Base-by-base conservation (phyloP, 208 protist genomes). In the Acanthamoeba pearcei region DNA sequence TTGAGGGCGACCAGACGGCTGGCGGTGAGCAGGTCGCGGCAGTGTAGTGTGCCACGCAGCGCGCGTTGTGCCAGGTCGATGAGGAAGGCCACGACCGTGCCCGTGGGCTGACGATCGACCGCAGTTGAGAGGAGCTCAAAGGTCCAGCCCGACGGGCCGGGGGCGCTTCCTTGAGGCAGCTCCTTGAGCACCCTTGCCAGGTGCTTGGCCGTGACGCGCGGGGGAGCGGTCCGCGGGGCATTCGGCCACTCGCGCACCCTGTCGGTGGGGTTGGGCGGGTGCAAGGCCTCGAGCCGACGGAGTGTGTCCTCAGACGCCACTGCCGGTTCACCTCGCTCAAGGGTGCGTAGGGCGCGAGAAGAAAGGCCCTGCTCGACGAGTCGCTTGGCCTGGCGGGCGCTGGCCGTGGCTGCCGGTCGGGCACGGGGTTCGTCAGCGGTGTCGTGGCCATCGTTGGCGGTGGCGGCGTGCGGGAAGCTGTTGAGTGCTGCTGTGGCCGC, bases 251-350 rank as follows among this genome's bases (percentile, higher is more conserved):
- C 68, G 9, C 15, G 6, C 9, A 24, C 15, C 9, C 68, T 5
- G 68, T 76, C 68, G n/a, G n/a, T 76, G 15, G 68, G 68, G 68
- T 76, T 76, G n/a, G 68, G 68, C 9, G 68, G 68, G 15, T 76
- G 68, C 9, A 76, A 15, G 68, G 68, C 68, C 32, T 5, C 9
- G 68, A 76, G 68, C 68, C 32, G 24, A 15, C 17, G 9, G 9
- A 76, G 9, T 12, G 68, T 76, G 68, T 5, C 68, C 68, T 76
- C 9, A 15, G 5, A 5, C 9, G 32, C 68, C 68, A 15, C n/a
- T n/a, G 68, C 68, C 9, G n/a, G 24, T 12, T 5, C 68, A 5
- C n/a, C 68, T n/a, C n/a, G 32, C 9, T n/a, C 32, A 5, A 76
- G 68, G 9, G 68, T 17, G 9, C 24, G 68, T 38, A 76, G 68